phyloP scores from a whole-genome alignment of 169 alveolate genomes.

The Babesia divergens region DNA sequence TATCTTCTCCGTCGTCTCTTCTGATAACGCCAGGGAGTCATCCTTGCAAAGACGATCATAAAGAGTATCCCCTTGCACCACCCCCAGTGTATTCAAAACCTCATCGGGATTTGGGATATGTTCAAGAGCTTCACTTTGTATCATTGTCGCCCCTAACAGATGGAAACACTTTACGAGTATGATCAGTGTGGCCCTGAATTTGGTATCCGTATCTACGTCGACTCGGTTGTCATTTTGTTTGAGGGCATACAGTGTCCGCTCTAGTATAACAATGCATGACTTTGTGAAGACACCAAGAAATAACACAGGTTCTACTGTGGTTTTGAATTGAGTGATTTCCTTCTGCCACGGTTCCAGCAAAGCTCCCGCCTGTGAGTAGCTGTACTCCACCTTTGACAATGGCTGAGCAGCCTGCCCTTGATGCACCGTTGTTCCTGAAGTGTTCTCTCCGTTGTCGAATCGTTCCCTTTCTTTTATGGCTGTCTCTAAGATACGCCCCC shows the following conservation, averaged over 20 bases:
- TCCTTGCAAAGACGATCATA: not conserved
- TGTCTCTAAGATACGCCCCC: slow-evolving; percentile 4
- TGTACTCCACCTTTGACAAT: not conserved
- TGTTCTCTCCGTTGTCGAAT: not conserved
- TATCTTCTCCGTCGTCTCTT: not conserved
- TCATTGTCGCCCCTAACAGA: not conserved
- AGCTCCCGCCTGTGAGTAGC: slow-evolving; percentile 6
- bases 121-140: slow-evolving; percentile 8
- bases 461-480: slow-evolving; percentile 9
- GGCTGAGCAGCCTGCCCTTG: slow-evolving; percentile 3
- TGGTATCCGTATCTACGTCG: not conserved
- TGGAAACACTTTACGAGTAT: slow-evolving; percentile 10
- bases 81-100: slow-evolving; percentile 11
- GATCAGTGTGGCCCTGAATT: slow-evolving; percentile 1
- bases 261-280: not conserved
- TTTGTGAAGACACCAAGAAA: slow-evolving; percentile 56
- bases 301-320: slow-evolving; percentile 31
- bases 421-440: not conserved
- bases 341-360: slow-evolving; percentile 52
- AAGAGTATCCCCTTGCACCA: not conserved
- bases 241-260: not conserved
- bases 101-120: slow-evolving; percentile 29
- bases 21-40: not conserved
- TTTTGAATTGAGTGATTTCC: slow-evolving; percentile 24
- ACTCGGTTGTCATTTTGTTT: not conserved